Evolutionary conservation across 2,329 filamentous ascomycete species (phyloP).

Genomic region (Bipolaris oryzae): DNA sequence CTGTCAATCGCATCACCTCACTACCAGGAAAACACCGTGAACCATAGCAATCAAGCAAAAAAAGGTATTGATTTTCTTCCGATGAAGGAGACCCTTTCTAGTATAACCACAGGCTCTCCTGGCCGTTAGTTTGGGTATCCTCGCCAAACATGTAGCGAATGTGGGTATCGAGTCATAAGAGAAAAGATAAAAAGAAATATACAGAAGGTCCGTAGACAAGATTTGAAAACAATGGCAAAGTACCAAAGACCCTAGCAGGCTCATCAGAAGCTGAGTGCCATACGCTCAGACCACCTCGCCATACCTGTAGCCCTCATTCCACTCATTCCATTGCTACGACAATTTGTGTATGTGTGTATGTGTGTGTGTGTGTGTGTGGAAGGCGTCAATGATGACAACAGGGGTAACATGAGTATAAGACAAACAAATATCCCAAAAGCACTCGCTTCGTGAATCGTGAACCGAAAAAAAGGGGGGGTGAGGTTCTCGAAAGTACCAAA

Average conservation of each 20-base stretch:
- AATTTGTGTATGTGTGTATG: conserved; percentile 40
- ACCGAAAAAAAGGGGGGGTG: conserved; percentile 26
- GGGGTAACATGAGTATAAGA: conserved; percentile 40
- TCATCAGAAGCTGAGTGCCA: conserved; percentile 15
- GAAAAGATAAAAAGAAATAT: conserved; percentile 17
- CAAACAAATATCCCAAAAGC: conserved; percentile 38
- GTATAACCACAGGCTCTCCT: conserved; percentile 29
- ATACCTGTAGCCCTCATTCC: conserved; percentile 29
- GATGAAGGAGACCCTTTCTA: conserved; percentile 47
- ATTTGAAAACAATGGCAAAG: conserved; percentile 13
- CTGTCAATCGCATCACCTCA: not conserved
- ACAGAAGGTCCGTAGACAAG: conserved; percentile 16
- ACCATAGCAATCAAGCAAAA: not conserved
- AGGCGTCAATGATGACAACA: conserved; percentile 32
- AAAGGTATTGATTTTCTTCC: conserved; percentile 42
- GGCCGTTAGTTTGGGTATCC: conserved; percentile 28
- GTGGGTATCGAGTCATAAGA: conserved; percentile 30
- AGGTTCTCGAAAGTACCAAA: conserved; percentile 25
- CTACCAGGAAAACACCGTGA: not conserved
- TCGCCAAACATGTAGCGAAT: conserved; percentile 35
- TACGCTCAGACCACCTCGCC: conserved; percentile 29
- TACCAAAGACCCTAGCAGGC: conserved; percentile 3
- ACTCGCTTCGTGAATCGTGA: conserved; percentile 50
- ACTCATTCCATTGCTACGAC: conserved; percentile 35
- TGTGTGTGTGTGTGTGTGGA: conserved; percentile 15